phyloP scores from a whole-genome alignment of 2,329 filamentous ascomycete genomes.

The Aspergillus uvarum region DNA sequence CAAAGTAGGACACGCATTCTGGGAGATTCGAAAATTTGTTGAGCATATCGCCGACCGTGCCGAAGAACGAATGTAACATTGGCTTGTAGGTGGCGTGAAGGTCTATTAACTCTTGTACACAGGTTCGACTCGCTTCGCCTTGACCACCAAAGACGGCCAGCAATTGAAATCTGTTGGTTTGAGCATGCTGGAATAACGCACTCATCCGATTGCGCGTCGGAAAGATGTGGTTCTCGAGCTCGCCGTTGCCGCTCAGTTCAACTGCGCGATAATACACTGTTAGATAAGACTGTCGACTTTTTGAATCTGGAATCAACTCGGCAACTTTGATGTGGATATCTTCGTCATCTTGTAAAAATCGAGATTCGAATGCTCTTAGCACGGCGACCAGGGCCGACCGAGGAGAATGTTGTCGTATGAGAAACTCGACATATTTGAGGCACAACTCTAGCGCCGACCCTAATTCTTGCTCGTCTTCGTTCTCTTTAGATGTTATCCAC shows the following conservation, averaged over 20 bases:
- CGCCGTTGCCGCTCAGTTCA: constrained; percentile 2
- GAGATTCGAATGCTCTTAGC: constrained; percentile 11
- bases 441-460: constrained; percentile 6
- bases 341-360: constrained; percentile 10
- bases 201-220: background rate
- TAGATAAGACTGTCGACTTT: constrained; percentile 12
- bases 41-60: constrained; percentile 8
- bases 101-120: constrained; percentile 17
- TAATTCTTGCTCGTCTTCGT: background rate
- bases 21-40: constrained; percentile 9
- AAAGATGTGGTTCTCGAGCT: background rate
- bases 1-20: constrained; percentile 11
- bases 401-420: background rate
- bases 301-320: background rate
- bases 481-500: background rate
- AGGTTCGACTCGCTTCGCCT: constrained; percentile 19
- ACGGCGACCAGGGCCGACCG: background rate
- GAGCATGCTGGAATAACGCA: constrained; percentile 16
- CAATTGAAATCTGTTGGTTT: constrained; percentile 10
- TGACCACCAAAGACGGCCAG: constrained; percentile 24
- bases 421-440: constrained; percentile 14
- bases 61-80: constrained; percentile 13
- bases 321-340: constrained; percentile 19
- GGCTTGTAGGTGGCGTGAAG: constrained; percentile 19
- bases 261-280: constrained; percentile 16